phyloP scores from a whole-genome alignment of 805 yeast species.

The Candida adriatica region DNA sequence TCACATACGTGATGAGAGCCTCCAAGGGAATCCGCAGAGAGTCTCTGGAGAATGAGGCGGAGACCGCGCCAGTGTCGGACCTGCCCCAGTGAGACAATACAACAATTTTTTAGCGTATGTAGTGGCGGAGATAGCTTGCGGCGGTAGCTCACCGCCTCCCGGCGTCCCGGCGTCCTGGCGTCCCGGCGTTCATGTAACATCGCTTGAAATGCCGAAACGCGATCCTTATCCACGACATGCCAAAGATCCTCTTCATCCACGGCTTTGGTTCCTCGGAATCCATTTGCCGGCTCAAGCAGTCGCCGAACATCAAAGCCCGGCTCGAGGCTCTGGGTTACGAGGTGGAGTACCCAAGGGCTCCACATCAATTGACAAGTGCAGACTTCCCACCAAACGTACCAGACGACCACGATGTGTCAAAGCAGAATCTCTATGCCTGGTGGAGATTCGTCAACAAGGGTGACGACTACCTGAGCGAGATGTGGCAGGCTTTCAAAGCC shows the following conservation, averaged over 20 bases:
- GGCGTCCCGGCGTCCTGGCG: too few relatives aligned
- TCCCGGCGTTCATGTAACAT: background rate
- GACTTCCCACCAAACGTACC: slow-evolving; percentile 4
- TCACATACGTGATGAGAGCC: slow-evolving; percentile 28
- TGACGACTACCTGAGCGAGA: background rate
- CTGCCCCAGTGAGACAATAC: slow-evolving; percentile 30
- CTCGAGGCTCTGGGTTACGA: slow-evolving; percentile 2
- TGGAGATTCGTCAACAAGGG: slow-evolving; percentile 4
- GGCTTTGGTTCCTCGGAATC: too few relatives aligned
- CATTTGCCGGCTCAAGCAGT: background rate
- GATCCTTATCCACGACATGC: background rate
- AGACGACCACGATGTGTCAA: slow-evolving; percentile 4
- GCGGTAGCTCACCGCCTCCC: too few relatives aligned
- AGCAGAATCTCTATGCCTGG: slow-evolving; percentile 4
- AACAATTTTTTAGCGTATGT: background rate
- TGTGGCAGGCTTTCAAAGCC: background rate
- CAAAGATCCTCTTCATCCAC: background rate
- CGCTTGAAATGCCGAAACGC: background rate
- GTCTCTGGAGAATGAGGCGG: slow-evolving; percentile 57
- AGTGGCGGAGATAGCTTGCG: background rate
- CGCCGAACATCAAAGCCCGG: background rate
- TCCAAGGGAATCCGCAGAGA: slow-evolving; percentile 38
- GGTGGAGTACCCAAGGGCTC: slow-evolving; percentile 3
- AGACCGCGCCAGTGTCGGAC: slow-evolving; percentile 42
- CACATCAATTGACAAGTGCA: slow-evolving; percentile 1